Conservation (phyloP, 768 basidiomycete species). For the Calocera viscosa region DNA sequence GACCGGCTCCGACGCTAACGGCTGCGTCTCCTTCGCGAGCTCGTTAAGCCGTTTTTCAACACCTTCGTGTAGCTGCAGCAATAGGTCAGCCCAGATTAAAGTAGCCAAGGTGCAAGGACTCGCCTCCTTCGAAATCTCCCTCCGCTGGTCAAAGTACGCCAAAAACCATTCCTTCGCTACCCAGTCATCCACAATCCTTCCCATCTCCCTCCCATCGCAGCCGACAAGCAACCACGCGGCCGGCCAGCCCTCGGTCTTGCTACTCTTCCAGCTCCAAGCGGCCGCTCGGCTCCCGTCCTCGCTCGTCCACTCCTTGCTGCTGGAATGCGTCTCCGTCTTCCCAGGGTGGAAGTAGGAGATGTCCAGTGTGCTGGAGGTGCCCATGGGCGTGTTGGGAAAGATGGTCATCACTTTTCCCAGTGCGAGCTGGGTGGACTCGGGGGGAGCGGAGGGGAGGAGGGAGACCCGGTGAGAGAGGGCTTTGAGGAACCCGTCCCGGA, state of each 20-base stretch:
- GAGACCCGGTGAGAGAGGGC: constrained; percentile 52
- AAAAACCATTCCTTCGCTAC: constrained; percentile 42
- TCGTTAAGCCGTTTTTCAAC: not conserved
- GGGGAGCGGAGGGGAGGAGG: constrained; percentile 16
- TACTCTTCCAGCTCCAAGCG: not conserved
- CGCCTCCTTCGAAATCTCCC: not conserved
- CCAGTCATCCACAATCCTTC: constrained; percentile 60
- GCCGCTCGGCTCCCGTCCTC: constrained; percentile 14
- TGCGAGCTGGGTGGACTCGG: constrained; percentile 41
- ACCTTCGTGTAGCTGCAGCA: not conserved
- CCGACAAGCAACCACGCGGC: constrained; percentile 12
- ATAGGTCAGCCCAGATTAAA: not conserved
- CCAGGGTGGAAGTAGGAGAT: constrained; percentile 43
- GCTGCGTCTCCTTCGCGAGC: not conserved
- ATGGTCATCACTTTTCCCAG: constrained; percentile 61
- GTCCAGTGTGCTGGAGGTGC: constrained; percentile 58
- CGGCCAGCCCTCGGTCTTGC: not conserved
- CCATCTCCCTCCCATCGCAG: constrained; percentile 41
- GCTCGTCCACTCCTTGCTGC: constrained; percentile 46
- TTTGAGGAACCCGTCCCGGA: constrained; percentile 73
- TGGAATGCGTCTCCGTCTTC: constrained; percentile 35
- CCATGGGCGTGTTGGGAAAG: constrained; percentile 56
- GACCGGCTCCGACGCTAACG: not conserved
- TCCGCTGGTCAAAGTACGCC: constrained; percentile 49
- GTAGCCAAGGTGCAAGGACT: not conserved